Conservation (phyloP, 2,329 filamentous ascomycete species). For the Fusarium pseudograminearum region DNA sequence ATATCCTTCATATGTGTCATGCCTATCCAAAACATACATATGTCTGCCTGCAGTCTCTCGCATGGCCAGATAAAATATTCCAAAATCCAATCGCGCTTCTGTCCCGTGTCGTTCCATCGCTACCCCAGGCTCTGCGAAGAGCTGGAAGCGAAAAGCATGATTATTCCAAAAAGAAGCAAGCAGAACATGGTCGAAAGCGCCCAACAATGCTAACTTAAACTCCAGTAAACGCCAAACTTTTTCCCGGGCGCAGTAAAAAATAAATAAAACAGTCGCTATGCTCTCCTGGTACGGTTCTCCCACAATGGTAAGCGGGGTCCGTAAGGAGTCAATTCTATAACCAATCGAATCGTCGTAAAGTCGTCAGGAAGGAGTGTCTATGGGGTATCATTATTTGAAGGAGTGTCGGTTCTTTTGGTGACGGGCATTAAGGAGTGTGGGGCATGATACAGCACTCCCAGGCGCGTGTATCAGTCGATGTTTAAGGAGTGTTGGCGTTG, state of each 20-base stretch:
- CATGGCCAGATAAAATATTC: constrained; percentile 12
- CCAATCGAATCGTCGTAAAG: constrained; percentile 53
- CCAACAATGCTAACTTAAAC: constrained; percentile 44
- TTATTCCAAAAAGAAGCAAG: constrained; percentile 27
- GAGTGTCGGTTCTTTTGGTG: constrained; percentile 44
- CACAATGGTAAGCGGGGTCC: constrained; percentile 51
- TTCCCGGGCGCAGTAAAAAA: constrained; percentile 41
- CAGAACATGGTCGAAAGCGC: constrained; percentile 37
- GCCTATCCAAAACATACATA: constrained; percentile 28
- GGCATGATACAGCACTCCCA: constrained; percentile 50
- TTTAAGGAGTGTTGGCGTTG: constrained; percentile 51
- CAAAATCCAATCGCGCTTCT: constrained; percentile 32
- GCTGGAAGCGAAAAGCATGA: constrained; percentile 32
- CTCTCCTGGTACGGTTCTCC: constrained; percentile 61
- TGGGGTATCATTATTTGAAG: constrained; percentile 52
- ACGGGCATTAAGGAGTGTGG: constrained; percentile 50
- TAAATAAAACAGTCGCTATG: constrained; percentile 64
- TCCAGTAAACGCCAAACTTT: constrained; percentile 48
- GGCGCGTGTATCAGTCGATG: constrained; percentile 30
- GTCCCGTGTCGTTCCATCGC: constrained; percentile 40
- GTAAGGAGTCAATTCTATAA: constrained; percentile 62
- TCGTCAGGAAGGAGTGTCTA: constrained; percentile 55
- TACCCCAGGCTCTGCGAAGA: constrained; percentile 33
- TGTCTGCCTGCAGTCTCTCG: constrained; percentile 19
- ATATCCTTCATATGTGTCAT: constrained; percentile 24